Evolutionary conservation across 2,329 filamentous ascomycete species (phyloP).

Genomic region (Rutstroemia sp.): DNA sequence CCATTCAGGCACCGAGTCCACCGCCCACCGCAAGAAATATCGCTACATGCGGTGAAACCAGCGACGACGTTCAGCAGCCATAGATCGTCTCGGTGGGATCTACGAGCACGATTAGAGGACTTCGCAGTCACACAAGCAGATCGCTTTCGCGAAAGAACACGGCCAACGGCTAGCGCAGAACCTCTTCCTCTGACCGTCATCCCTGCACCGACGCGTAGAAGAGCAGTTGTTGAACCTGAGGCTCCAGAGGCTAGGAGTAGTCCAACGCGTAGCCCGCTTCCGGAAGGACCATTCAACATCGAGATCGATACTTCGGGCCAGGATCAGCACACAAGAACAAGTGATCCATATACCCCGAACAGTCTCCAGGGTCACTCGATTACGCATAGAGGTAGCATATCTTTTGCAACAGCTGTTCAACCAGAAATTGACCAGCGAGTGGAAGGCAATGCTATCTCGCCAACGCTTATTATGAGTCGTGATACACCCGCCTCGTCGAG

Average conservation of each 20-base stretch:
- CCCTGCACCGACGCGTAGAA: slow-evolving; percentile 52
- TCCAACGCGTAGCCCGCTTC: neutral
- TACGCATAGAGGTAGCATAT: slow-evolving; percentile 25
- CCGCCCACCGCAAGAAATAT: slow-evolving; percentile 27
- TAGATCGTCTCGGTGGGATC: slow-evolving; percentile 41
- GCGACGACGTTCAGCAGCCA: slow-evolving; percentile 14
- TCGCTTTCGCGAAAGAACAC: slow-evolving; percentile 48
- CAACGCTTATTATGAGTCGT: neutral
- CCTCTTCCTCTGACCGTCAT: slow-evolving; percentile 53
- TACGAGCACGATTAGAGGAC: slow-evolving; percentile 50
- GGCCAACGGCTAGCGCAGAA: slow-evolving; percentile 46
- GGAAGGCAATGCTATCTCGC: neutral
- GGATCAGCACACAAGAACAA: slow-evolving; percentile 11
- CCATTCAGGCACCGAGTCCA: slow-evolving; percentile 24
- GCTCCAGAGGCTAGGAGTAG: slow-evolving; percentile 30
- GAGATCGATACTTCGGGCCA: slow-evolving; percentile 3
- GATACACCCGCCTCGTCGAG: slow-evolving; percentile 3
- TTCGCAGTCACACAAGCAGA: slow-evolving; percentile 56
- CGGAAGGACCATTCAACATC: neutral
- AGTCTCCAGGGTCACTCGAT: slow-evolving; percentile 19
- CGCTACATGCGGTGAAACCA: slow-evolving; percentile 21
- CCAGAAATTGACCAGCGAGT: slow-evolving; percentile 12
- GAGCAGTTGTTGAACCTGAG: slow-evolving; percentile 48
- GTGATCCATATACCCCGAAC: slow-evolving; percentile 25
- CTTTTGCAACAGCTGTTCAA: slow-evolving; percentile 18